Percentiles rank a stretch among this genome's conserved stretches.
These are phyloP conservation scores for Neurospora terricola DNA, from an alignment of 495 filamentous ascomycete genomes.

Conservation along the genomic window DNA sequence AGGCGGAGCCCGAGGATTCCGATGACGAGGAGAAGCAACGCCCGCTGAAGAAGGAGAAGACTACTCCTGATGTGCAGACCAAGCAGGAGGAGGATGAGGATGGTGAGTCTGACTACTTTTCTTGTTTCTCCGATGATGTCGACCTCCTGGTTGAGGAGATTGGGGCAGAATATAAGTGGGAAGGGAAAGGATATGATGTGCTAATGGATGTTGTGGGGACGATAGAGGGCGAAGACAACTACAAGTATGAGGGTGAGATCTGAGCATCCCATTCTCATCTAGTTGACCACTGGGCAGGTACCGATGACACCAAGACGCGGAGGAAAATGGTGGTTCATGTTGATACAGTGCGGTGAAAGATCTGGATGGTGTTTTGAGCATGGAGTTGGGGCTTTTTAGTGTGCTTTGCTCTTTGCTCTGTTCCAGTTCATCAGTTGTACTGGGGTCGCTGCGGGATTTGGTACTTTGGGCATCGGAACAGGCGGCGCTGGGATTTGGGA, in stretches of 20 bases:
- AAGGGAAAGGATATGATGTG: neutral
- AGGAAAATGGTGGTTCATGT: neutral
- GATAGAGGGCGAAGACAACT: neutral
- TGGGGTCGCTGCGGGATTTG: neutral
- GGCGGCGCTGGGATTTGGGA: neutral
- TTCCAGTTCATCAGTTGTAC: neutral
- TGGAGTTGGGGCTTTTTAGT: neutral
- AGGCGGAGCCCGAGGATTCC: neutral
- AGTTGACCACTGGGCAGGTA: neutral
- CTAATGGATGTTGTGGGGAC: neutral
- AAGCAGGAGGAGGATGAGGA: neutral
- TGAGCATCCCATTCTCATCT: neutral
- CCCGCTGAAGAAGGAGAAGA: neutral
- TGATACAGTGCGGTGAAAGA: neutral
- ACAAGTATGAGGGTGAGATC: neutral
- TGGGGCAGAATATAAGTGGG: neutral
- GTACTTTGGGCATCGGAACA: neutral
- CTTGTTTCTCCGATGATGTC: neutral
- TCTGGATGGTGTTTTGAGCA: neutral
- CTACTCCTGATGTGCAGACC: neutral
- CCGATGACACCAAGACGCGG: neutral
- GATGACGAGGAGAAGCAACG: neutral
- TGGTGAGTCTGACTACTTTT: slow-evolving; percentile 11
- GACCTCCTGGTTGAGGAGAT: neutral
- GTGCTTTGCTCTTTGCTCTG: neutral